Percentiles rank a stretch among this genome's conserved stretches.
These are phyloP conservation scores for Cadophora sp. DNA, from an alignment of 2,329 filamentous ascomycete species.

Conservation along the genomic window DNA sequence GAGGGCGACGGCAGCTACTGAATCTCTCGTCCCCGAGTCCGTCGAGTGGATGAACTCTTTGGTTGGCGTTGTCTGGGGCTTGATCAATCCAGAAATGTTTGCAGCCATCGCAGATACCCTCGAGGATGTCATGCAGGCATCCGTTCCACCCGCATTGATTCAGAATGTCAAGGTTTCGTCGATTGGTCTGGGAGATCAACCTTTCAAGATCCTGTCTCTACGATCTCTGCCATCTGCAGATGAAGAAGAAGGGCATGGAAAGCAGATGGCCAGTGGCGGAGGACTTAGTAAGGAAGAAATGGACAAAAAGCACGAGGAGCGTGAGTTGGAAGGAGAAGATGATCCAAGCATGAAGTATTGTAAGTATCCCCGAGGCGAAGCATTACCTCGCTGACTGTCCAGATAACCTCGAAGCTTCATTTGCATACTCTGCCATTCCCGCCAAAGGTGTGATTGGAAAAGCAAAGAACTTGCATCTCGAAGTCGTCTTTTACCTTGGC, in stretches of 20 bases:
- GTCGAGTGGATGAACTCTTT: constrained; percentile 37
- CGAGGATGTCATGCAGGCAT: constrained; percentile 38
- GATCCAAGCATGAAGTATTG: constrained; percentile 30
- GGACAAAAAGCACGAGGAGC: constrained; percentile 29
- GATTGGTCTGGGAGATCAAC: constrained; percentile 33
- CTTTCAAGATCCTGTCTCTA: constrained; percentile 34
- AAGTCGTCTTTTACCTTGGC: constrained; percentile 35
- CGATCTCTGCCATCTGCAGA: constrained; percentile 33
- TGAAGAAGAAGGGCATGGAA: constrained; percentile 23
- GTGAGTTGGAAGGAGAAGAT: constrained; percentile 33
- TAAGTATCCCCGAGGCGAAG: not conserved
- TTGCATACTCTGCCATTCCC: constrained; percentile 35
- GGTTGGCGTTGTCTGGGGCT: constrained; percentile 32
- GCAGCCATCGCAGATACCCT: constrained; percentile 35
- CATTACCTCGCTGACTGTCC: not conserved
- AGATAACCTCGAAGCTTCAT: constrained; percentile 35
- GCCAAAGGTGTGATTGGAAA: constrained; percentile 36
- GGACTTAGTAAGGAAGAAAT: constrained; percentile 29
- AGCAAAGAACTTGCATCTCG: constrained; percentile 37
- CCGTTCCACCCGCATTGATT: constrained; percentile 33
- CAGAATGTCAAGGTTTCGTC: constrained; percentile 34
- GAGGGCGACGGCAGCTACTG: constrained; percentile 31
- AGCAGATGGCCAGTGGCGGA: constrained; percentile 19
- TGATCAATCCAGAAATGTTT: constrained; percentile 37
- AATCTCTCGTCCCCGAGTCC: constrained; percentile 33